Base-by-base conservation (phyloP, 106 monocot genomes). In the Acorus gramineus region DNA sequence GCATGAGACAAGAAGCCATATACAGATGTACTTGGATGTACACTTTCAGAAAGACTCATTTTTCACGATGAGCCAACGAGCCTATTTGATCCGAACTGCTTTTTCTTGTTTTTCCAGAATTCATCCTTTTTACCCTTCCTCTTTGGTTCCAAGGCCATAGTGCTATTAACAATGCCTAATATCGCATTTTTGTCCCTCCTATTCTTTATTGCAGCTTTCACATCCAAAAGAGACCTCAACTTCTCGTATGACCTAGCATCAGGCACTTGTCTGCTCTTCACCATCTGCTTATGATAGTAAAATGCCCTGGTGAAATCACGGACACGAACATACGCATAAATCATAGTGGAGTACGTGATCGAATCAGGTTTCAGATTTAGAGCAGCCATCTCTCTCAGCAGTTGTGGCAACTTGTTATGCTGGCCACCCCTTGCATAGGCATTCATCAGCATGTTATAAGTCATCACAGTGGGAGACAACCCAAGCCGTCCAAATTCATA, bases 361-460 rank as follows among this genome's bases (percentile, higher is more conserved):
- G 88, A 83, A 59, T 98, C 98, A 9, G 98, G 98, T 71, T 82
- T 84, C 72, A 98, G 65, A 60, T 69, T 46, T 14, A 81, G 77
- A 52, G 73, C 59, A 28, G 72, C 58, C 98, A 98, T 98, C 66
- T 98, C 98, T 76, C 83, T 92, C 45, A 98, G 60, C 53, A 98
- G 58, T 60, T 83, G 83, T 8, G 98, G 98, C 54, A 98, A 73
- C 64, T 83, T 92, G 61, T 73, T 73, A 55, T 98, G 98, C 53
- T 98, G 98, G 3, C 98, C 98, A 49, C 98, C 98, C 44, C 83
- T 71, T 53, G 83, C 92, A 79, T 88, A 98, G 14, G 92, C 98
- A 81, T 98, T 92, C 77, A 98, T 98, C 73, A 98, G 74, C 71
- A 98, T 98, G 55, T 98, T 98, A 60, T 92, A 98, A 3, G 92